Base-by-base conservation (phyloP, 768 basidiomycete genomes). In the Psilocybe sp. region DNA sequence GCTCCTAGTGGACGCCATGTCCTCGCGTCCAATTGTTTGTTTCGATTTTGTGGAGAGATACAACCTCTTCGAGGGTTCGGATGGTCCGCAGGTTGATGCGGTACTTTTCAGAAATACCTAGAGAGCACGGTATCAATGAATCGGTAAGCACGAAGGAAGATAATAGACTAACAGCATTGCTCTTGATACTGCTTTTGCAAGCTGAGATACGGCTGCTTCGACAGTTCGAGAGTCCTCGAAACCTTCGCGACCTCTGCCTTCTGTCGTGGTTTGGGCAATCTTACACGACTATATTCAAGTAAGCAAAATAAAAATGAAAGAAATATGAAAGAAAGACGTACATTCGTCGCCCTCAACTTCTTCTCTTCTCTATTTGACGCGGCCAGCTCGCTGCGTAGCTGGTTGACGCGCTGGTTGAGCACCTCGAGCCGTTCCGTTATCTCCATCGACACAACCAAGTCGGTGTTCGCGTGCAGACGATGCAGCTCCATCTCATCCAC, bases 361-460 rank as follows among this genome's bases (percentile, higher is more conserved):
- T 98, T 97, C 68, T 98, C 94, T 60, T 98, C 93, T 36, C 90
- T 79, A 65, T 91, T 89, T 4, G 88, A 85, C 5, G 86, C 78
- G 11, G 75, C 84, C 7, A 97, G 73, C 65, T 97, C 95, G 11
- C 73, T 79, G 54, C 78, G 73, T 51, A 87, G 66, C 62, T 97
- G 91, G 50, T 97, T 94, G 50, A 96, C 63, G 28, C 80, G 75
- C 3, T 68, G 69, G 60, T 95, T 85, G 68, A 90, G 79, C 50
- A 92, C 89, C 57, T n/a, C n/a, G n/a, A n/a, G n/a, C n/a, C n/a
- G n/a, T n/a, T n/a, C n/a, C n/a, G n/a, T n/a, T n/a, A n/a, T 76
- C 47, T 87, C 84, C 61, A 93, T 70, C 1, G 89, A 91, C 2
- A 76, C 77, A 0, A 78, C 84, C 3, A 89, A 92, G 18, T 74